These are phyloP conservation scores for Stephania japonica DNA, from an alignment of 164 flowering plant genomes.

Conservation along the genomic window DNA sequence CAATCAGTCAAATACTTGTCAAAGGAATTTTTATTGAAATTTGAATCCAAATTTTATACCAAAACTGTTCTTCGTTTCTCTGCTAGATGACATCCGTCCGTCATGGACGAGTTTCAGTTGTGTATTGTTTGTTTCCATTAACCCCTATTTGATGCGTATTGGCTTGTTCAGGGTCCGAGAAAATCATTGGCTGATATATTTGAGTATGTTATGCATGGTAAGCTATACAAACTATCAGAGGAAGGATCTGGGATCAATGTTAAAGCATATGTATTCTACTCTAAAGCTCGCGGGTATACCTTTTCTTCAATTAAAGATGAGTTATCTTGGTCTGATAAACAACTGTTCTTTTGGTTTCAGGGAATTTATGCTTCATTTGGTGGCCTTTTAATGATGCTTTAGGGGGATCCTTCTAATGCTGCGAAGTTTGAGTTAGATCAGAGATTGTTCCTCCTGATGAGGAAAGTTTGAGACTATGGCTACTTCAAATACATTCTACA, in stretches of 20 bases:
- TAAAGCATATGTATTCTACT: conserved; percentile 42
- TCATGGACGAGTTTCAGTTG: no score
- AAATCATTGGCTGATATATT: conserved; percentile 74
- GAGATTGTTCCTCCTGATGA: conserved; percentile 66
- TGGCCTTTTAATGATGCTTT: conserved; percentile 77
- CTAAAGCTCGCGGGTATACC: background rate
- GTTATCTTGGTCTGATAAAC: background rate
- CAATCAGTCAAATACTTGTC: no score
- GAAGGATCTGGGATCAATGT: conserved; percentile 40
- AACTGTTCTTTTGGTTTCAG: conserved; percentile 29
- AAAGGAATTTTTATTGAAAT: no score
- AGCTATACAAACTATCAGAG: conserved; percentile 65
- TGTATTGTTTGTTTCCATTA: background rate
- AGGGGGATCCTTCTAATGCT: conserved; percentile 53
- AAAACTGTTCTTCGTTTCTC: no score
- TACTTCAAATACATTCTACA: background rate
- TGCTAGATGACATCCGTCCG: no score
- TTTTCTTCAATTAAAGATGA: background rate
- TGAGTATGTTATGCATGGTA: conserved; percentile 94
- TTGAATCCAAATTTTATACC: no score
- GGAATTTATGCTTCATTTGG: conserved; percentile 76
- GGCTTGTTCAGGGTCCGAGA: conserved; percentile 42
- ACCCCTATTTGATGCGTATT: background rate
- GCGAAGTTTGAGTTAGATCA: conserved; percentile 66
- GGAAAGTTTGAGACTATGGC: conserved; percentile 39